Evolutionary conservation across 495 filamentous ascomycete species (phyloP), one percentile per base, ranked within the genome.

Genomic region (Hypoxylon rickii): DNA sequence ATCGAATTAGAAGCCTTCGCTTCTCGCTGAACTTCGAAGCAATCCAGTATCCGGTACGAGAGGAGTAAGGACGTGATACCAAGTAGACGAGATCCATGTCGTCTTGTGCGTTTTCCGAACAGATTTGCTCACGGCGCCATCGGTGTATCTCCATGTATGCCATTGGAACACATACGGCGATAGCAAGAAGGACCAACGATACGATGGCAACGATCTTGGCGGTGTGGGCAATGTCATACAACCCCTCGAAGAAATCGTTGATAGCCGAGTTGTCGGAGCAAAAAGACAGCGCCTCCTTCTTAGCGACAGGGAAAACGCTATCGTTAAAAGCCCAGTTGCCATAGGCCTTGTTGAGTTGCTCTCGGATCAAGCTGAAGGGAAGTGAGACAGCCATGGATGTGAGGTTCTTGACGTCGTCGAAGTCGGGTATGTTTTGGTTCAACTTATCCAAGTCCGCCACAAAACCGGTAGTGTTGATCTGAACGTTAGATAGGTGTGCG

Each of bases 81-180:
- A 96, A 88, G 66, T 96, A 93, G 41, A 96, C 82, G 15, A 93
- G 86, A 67, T 97, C 95, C 80, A 96, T 84, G 1, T 88, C 84
- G 58, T 97, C 92, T 48, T 70, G 77, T 8, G 82, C 79, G 16
- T 86, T 72, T 45, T 85, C 80, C 40, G 76, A 77, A 40, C 96
- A 77, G 18, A 90, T 75, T 40, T 80, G 72, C 11, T 89, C 80
- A 24, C 87, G 86, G 22, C 83, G 83, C 85, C 86, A 97, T 29
- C 87, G 83, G 33, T 85, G 83, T 44, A 92, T 84, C 70, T 98
- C 95, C 2, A 86, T 73, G 57, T 79, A 93, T 19, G 84, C 87
- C 83, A 93, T 87, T 0, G 88, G 86, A 21, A 93, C 57, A 58
- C 88, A 90, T 16, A 76, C 89, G 11, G 89, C 70, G 18, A 92